Base-by-base conservation (phyloP, 164 flowering plant genomes). In the Pachysandra terminalis region DNA sequence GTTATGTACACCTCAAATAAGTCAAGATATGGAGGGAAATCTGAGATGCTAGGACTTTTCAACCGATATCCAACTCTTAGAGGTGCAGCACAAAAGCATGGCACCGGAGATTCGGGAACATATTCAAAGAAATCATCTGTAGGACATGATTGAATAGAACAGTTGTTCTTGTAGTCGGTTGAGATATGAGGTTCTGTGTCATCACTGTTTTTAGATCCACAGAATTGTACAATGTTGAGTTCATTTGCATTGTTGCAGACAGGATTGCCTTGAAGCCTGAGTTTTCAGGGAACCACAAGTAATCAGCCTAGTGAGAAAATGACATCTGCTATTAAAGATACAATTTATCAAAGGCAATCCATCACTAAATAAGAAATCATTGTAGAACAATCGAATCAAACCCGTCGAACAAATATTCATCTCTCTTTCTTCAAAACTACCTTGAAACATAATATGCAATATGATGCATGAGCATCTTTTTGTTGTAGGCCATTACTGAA, bases 221-320 rank as follows among this genome's bases (percentile, higher is more conserved):
- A 91, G 61, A 80, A 82, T 51, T 58, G 73, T 9, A 24, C 64
- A 37, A 78, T 45, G 71, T 68, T 61, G 56, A 40, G 35, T 57
- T 21, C 19, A 22, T 68, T 84, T 61, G 69, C 48, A 64, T 63
- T 68, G 24, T 72, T 41, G 77, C 97, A 91, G 16, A 84, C 19
- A 7, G 93, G 96, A 74, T 91, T 91, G n/a, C 89, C 93, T 61
- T 71, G 67, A 75, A 91, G 96, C 87, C 97, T 91, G n/a, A n/a
- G n/a, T n/a, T n/a, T n/a, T n/a, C n/a, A n/a, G n/a, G n/a, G n/a
- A n/a, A n/a, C n/a, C n/a, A n/a, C n/a, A n/a, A n/a, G n/a, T n/a
- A n/a, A n/a, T n/a, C n/a, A n/a, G n/a, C n/a, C n/a, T n/a, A n/a
- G n/a, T n/a, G n/a, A n/a, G n/a, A n/a, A n/a, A n/a, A n/a, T n/a